Conservation (phyloP, 2,329 filamentous ascomycete species). For the Pseudogymnoascus sp. region DNA sequence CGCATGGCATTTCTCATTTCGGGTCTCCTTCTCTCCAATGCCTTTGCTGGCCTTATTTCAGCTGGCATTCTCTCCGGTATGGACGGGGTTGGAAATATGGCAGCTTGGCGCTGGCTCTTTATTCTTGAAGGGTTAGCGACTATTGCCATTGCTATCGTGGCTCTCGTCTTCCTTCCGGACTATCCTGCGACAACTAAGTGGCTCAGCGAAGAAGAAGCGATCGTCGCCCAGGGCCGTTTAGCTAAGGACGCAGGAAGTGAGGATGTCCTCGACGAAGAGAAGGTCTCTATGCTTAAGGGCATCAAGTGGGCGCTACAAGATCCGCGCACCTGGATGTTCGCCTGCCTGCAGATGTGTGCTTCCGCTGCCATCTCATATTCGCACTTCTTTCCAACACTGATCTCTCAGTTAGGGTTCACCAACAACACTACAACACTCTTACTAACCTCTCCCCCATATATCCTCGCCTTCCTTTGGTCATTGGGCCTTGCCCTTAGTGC, state of each 20-base stretch:
- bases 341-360: constrained; percentile 1
- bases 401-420: constrained; percentile 11
- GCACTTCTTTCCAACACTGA: constrained; percentile 13
- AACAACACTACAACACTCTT: constrained; percentile 10
- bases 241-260: not conserved
- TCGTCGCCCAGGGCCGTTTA: constrained; percentile 9
- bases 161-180: constrained; percentile 14
- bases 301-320: not conserved
- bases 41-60: constrained; percentile 44
- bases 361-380: constrained; percentile 1
- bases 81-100: not conserved
- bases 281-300: not conserved
- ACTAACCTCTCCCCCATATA: constrained; percentile 10
- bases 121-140: constrained; percentile 13
- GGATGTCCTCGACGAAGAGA: not conserved
- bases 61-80: constrained; percentile 21
- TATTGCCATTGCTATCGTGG: constrained; percentile 12
- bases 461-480: constrained; percentile 12
- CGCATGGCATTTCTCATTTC: constrained; percentile 33
- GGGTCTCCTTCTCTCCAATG: constrained; percentile 32
- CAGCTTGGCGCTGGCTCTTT: constrained; percentile 13
- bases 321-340: constrained; percentile 3
- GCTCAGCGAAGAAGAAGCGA: constrained; percentile 12
- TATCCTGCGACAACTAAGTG: constrained; percentile 11
- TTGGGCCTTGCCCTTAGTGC: not conserved